Conservation (phyloP, 768 basidiomycete genomes). For the Multifurca ochricompacta region DNA sequence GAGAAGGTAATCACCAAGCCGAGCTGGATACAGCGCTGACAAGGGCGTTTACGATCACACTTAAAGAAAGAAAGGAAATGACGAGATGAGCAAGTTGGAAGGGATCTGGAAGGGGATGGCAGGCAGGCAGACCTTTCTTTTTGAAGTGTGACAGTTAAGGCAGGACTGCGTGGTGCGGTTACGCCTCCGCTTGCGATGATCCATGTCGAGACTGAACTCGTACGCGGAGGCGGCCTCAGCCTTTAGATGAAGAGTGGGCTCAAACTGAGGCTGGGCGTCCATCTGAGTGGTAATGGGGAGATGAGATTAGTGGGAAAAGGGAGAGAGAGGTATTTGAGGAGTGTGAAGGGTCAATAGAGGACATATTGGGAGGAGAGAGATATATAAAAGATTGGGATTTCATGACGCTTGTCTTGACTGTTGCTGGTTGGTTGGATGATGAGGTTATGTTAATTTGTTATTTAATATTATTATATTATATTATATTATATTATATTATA, state of each 20-base stretch:
- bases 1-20: constrained; percentile 49
- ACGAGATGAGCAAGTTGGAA: constrained; percentile 11
- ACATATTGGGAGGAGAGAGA: constrained; percentile 3
- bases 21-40: constrained; percentile 83
- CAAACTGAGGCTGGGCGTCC: constrained; percentile 14
- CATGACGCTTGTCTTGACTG: too few relatives aligned
- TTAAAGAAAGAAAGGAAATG: constrained; percentile 26
- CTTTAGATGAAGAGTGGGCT: constrained; percentile 34
- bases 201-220: constrained; percentile 54
- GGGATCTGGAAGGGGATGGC: background rate
- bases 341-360: constrained; percentile 10
- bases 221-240: constrained; percentile 27
- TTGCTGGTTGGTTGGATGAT: too few relatives aligned
- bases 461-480: too few relatives aligned
- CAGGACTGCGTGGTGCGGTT: constrained; percentile 89
- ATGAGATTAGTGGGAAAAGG: constrained; percentile 4
- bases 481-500: background rate
- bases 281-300: constrained; percentile 32
- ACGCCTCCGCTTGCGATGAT: constrained; percentile 77
- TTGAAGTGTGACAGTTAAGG: constrained; percentile 88
- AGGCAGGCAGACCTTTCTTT: constrained; percentile 70
- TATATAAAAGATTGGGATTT: too few relatives aligned
- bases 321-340: constrained; percentile 17
- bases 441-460: too few relatives aligned
- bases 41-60: constrained; percentile 91